Evolutionary conservation across 169 alveolate genomes (phyloP).

Genomic region (Babesia ovata): DNA sequence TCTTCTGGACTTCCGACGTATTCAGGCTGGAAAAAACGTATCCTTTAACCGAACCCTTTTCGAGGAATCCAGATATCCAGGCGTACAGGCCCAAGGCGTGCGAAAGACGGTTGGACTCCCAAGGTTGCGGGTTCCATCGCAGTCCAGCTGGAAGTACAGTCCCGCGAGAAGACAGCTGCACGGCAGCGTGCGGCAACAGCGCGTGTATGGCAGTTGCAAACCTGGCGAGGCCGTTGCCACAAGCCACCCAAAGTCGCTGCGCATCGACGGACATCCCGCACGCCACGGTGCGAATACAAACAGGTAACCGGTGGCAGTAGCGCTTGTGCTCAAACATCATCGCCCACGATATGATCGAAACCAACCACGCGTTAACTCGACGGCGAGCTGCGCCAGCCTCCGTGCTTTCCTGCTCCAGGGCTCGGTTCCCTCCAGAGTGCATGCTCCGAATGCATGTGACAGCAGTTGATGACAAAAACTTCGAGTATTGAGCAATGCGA

Average conservation of each 20-base stretch:
- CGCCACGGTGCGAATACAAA: not conserved
- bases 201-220: slow-evolving; percentile 1
- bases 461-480: not conserved
- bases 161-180: not conserved
- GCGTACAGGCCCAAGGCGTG: slow-evolving; percentile 18
- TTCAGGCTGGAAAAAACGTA: not conserved
- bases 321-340: not conserved
- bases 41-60: not conserved
- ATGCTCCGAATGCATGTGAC: not conserved
- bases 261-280: slow-evolving; percentile 10
- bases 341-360: slow-evolving; percentile 4
- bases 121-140: not conserved
- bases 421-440: not conserved
- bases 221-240: slow-evolving; percentile 17
- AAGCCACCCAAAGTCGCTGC: slow-evolving; percentile 12
- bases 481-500: not conserved
- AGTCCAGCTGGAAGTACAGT: not conserved
- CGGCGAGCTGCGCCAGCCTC: not conserved
- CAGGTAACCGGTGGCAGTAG: not conserved
- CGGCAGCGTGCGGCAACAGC: slow-evolving; percentile 5
- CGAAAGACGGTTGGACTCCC: slow-evolving; percentile 31
- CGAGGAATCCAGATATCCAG: slow-evolving; percentile 4
- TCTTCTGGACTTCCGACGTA: not conserved
- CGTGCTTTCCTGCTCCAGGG: not conserved
- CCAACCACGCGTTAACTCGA: slow-evolving; percentile 26